A percentile compares a stretch with the other conserved stretches of the same genome.
These are phyloP conservation scores for Saprolegnia parasitica DNA, from an alignment of 352 stramenopile species.

Conservation along the genomic window DNA sequence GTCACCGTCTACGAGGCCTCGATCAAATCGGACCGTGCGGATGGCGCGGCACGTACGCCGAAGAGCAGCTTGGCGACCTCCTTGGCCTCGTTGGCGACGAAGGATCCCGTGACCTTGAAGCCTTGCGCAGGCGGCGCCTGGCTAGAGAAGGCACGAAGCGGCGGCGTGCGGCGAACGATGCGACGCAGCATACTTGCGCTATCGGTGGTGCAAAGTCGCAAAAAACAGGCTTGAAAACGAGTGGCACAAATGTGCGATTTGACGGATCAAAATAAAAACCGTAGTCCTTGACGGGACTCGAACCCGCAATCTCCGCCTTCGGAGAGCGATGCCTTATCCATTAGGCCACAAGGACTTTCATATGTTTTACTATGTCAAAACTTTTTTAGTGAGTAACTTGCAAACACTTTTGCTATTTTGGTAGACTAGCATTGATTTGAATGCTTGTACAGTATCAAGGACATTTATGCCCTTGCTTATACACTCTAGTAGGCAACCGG, in stretches of 20 bases:
- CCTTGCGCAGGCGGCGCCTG: not conserved
- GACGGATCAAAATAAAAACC: not conserved
- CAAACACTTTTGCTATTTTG: too few species aligned
- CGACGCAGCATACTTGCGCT: too few species aligned
- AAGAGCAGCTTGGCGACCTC: slow-evolving; percentile 64
- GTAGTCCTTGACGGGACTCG: slow-evolving; percentile 22
- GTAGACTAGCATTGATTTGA: too few species aligned
- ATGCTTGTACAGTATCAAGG: too few species aligned
- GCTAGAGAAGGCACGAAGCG: not conserved
- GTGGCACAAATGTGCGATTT: not conserved
- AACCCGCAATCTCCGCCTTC: slow-evolving; percentile 25
- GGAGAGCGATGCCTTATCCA: slow-evolving; percentile 25
- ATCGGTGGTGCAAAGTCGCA: not conserved
- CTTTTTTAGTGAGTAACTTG: too few species aligned
- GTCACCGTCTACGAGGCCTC: not conserved
- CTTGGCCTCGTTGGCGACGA: slow-evolving; percentile 48
- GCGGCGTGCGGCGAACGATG: not conserved
- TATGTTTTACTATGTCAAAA: too few species aligned
- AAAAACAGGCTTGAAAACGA: not conserved
- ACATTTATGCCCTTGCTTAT: too few species aligned
- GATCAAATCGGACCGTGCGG: not conserved
- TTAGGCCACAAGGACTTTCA: slow-evolving; percentile 24
- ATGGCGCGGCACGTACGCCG: slow-evolving; percentile 33
- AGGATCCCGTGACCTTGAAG: slow-evolving; percentile 37
- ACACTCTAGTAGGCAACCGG: too few species aligned